Base-by-base conservation (phyloP, 148 eudicot species). In the Polygonum aviculare region DNA sequence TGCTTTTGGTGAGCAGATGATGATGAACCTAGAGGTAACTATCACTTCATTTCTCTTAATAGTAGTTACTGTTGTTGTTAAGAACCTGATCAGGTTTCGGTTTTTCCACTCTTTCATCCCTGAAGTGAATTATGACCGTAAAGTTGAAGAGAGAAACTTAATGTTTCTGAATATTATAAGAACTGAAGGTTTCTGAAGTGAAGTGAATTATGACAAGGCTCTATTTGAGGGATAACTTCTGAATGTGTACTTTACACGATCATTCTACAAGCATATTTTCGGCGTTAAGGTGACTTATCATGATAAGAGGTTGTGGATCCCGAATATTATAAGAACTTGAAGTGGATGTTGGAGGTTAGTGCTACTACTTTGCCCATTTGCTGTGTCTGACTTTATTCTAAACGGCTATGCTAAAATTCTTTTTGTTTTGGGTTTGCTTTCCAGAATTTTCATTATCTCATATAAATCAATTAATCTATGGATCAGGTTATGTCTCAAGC, bases 1-100 rank as follows among this genome's bases (percentile, higher is more conserved):
- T 88, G 94, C 99, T 80, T 96, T 96, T 86, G 98, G 99, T 69
- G 88, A 96, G 81, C 99, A 96, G 77, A 96, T 96, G 99, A 96
- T 96, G 15, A 84, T 79, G 80, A 96, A 96, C 76, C 87, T 96
- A 78, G 99, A 96, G 99, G 99, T 96, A 91, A 1, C 31, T 50
- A 12, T 72, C 31, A 5, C 63, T 77, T 74, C 45, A 4, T 67
- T 38, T 54, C 38, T 31, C 22, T 2, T 59, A 21, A 7, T 26
- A 26, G 31, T 26, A 59, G 12, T n/a, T 59, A 19, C 31, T 2
- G 7, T 3, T 59, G 21, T 35, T 22, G n/a, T 41, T 38, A 8
- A 74, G 40, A 44, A 8, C 21, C 35, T 31, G 76, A 15, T n/a
- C 41, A 36, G 69, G 38, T 38, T 21, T 60, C 36, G 36, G 69